Conservation (phyloP, 257 asterid species). For the Nicotiana knightiana region DNA sequence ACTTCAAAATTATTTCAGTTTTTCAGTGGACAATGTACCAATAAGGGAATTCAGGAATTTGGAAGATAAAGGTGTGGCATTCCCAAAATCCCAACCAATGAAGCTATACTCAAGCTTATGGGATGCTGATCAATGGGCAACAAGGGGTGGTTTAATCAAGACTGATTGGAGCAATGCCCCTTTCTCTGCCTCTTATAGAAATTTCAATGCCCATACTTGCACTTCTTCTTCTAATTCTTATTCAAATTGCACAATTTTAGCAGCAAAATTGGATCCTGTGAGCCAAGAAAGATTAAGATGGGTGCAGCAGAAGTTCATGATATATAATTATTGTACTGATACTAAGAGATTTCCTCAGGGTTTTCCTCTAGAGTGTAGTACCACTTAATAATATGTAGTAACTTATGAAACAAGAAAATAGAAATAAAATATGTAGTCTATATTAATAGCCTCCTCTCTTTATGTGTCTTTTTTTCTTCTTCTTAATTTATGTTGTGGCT, state of each 20-base stretch:
- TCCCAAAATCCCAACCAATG: slow-evolving; percentile 50
- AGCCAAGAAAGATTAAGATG: slow-evolving; percentile 29
- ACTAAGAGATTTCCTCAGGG: slow-evolving; percentile 43
- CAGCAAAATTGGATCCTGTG: slow-evolving; percentile 22
- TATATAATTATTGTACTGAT: slow-evolving; percentile 54
- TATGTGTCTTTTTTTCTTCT: too few species aligned
- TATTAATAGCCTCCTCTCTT: neutral
- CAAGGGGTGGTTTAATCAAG: slow-evolving; percentile 58
- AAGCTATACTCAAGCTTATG: slow-evolving; percentile 41
- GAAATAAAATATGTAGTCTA: too few species aligned
- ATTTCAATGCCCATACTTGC: slow-evolving; percentile 26
- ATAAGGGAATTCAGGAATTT: slow-evolving; percentile 54
- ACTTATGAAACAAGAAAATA: neutral
- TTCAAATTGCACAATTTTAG: neutral
- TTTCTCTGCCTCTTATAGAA: slow-evolving; percentile 41
- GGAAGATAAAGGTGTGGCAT: slow-evolving; percentile 34
- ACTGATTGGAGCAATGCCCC: slow-evolving; percentile 61
- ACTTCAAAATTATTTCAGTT: neutral
- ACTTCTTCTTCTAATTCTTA: neutral
- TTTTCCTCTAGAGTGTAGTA: slow-evolving; percentile 20
- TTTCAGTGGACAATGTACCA: slow-evolving; percentile 23
- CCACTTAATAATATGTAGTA: neutral
- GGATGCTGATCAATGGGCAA: slow-evolving; percentile 71
- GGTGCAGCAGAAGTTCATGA: slow-evolving; percentile 49
- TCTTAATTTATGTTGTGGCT: too few species aligned